A percentile compares a stretch with the other conserved stretches of the same genome.
Conservation (phyloP, 352 stramenopile species). For the Globisporangium heterothallicum region DNA sequence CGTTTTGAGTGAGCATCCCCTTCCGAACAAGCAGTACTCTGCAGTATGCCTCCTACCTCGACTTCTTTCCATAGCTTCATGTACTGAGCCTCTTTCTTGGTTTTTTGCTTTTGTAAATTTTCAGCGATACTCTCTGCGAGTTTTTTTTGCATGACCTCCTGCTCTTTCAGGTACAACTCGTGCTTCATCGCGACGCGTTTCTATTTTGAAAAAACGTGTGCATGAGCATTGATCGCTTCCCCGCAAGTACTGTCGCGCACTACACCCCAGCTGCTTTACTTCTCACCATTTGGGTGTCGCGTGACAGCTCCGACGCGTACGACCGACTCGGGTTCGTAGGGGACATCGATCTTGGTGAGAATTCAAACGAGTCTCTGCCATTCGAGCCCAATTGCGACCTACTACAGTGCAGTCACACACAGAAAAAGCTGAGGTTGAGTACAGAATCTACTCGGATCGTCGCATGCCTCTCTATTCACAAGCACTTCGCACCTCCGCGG, state of each 20-base stretch:
- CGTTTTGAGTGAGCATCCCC: constrained; percentile 1
- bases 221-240: neutral
- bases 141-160: constrained; percentile 56
- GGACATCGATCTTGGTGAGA: constrained; percentile 15
- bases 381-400: constrained; percentile 21
- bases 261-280: neutral
- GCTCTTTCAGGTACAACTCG: constrained; percentile 65
- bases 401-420: too few species aligned
- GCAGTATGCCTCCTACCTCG: constrained; percentile 40
- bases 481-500: constrained; percentile 12
- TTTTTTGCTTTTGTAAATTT: constrained; percentile 55
- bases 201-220: constrained; percentile 16
- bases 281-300: constrained; percentile 46
- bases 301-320: constrained; percentile 42
- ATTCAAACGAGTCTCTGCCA: constrained; percentile 21
- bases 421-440: too few species aligned
- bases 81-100: constrained; percentile 61
- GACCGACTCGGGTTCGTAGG: constrained; percentile 18
- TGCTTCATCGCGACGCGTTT: constrained; percentile 74
- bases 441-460: too few species aligned
- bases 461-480: too few species aligned
- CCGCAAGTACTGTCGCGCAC: neutral
- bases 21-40: too few species aligned
- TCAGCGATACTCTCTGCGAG: constrained; percentile 57
- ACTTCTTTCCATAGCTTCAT: constrained; percentile 65